Conservation (phyloP, 1,139 yeast species). For the Taiozyma sp. region DNA sequence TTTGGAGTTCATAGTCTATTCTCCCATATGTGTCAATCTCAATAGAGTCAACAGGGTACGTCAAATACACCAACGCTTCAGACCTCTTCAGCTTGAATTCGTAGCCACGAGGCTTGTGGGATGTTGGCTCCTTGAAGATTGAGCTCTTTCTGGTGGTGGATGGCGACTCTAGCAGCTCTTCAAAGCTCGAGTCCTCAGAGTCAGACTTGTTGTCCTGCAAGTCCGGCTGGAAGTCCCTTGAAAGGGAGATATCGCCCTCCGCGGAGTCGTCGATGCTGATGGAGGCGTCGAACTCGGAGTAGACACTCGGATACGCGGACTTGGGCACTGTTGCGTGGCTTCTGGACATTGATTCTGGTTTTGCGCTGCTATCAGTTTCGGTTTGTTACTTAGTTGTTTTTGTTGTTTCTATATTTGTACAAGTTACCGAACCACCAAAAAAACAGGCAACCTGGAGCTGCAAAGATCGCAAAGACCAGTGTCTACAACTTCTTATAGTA, state of each 20-base stretch:
- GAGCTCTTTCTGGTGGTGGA: constrained; percentile 10
- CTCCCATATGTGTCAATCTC: constrained; percentile 21
- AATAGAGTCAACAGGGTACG: constrained; percentile 16
- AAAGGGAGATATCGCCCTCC: constrained; percentile 21
- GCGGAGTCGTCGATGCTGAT: constrained; percentile 17
- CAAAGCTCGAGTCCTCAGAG: constrained; percentile 8
- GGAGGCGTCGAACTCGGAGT: constrained; percentile 17
- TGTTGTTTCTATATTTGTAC: no score
- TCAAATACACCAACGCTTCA: constrained; percentile 15
- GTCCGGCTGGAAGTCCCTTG: constrained; percentile 2
- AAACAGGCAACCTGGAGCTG: no score
- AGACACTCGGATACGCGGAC: constrained; percentile 19
- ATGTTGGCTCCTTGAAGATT: constrained; percentile 11
- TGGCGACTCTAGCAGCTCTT: constrained; percentile 14
- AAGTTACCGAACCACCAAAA: no score
- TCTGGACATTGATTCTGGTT: not conserved
- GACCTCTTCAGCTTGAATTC: constrained; percentile 15
- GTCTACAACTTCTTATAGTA: not conserved
- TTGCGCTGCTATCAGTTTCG: not conserved
- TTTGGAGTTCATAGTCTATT: constrained; percentile 18
- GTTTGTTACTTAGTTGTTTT: not conserved
- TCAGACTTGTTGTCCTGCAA: not conserved
- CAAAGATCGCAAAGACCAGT: no score
- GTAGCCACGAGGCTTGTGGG: constrained; percentile 19
- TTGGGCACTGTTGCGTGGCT: constrained; percentile 9